A percentile compares a stretch with the other conserved stretches of the same genome.
Conservation (phyloP, 2,329 filamentous ascomycete species). For the Nannizziopsis barbatae region DNA sequence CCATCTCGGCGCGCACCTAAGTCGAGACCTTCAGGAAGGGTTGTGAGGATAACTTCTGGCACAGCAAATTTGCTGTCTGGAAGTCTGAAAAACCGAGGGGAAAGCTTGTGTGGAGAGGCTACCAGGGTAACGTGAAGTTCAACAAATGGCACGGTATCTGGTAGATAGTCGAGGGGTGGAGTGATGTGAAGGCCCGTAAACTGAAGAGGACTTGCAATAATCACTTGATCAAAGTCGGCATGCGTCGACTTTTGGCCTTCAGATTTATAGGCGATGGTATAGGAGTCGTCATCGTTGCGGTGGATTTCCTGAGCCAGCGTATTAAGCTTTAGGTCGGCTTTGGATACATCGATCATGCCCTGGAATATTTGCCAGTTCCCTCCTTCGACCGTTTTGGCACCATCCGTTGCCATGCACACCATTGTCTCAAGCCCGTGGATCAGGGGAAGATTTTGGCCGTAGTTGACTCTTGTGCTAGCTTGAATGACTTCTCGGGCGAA, state of each 20-base stretch:
- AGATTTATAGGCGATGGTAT: constrained; percentile 35
- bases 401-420: constrained; percentile 82
- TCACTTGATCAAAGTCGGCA: constrained; percentile 58
- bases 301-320: constrained; percentile 55
- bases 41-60: constrained; percentile 72
- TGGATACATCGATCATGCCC: constrained; percentile 59
- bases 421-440: constrained; percentile 87
- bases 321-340: constrained; percentile 52
- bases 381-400: constrained; percentile 64
- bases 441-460: constrained; percentile 72
- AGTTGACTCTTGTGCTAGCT: constrained; percentile 85
- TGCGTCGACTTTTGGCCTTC: constrained; percentile 15
- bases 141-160: constrained; percentile 76
- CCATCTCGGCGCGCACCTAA: constrained; percentile 37
- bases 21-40: constrained; percentile 49
- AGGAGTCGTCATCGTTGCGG: constrained; percentile 29
- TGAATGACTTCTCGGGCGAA: constrained; percentile 80
- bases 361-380: constrained; percentile 94
- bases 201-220: constrained; percentile 76
- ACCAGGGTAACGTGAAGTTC: constrained; percentile 83
- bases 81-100: constrained; percentile 60
- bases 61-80: constrained; percentile 36
- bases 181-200: constrained; percentile 56
- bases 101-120: constrained; percentile 62
- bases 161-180: constrained; percentile 37